Percentiles rank a stretch among this genome's conserved stretches.
Conservation (phyloP, 805 yeast genomes). For the Nakazawaea sp. region DNA sequence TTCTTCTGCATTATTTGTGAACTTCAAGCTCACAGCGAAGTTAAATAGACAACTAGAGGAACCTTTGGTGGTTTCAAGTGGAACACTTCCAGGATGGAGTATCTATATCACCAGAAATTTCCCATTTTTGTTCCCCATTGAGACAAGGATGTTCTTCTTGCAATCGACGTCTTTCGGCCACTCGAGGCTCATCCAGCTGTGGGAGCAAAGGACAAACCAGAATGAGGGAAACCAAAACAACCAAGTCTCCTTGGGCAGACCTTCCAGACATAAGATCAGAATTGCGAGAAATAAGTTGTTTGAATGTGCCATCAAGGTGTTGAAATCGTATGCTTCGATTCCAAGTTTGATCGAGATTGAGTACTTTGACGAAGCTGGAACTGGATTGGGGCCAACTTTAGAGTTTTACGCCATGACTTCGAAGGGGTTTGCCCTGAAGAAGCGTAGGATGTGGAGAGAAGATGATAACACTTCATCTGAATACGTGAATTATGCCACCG, state of each 20-base stretch:
- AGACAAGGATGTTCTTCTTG: slow-evolving; percentile 67
- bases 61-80: slow-evolving; percentile 81
- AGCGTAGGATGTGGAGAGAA: slow-evolving; percentile 64
- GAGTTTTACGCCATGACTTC: slow-evolving; percentile 87
- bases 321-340: slow-evolving; percentile 69
- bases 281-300: slow-evolving; percentile 65
- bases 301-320: slow-evolving; percentile 71
- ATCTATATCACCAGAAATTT: slow-evolving; percentile 63
- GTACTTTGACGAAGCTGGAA: slow-evolving; percentile 87
- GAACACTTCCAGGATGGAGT: slow-evolving; percentile 81
- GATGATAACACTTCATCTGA: slow-evolving; percentile 22
- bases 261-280: slow-evolving; percentile 73
- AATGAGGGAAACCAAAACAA: slow-evolving; percentile 11
- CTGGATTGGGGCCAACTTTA: slow-evolving; percentile 93
- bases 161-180: slow-evolving; percentile 90
- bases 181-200: slow-evolving; percentile 70
- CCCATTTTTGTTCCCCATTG: slow-evolving; percentile 82
- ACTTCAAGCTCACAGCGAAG: slow-evolving; percentile 80
- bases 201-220: slow-evolving; percentile 53
- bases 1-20: slow-evolving; percentile 41
- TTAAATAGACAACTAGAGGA: slow-evolving; percentile 84
- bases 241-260: slow-evolving; percentile 53
- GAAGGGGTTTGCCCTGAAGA: slow-evolving; percentile 55
- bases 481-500: slow-evolving; percentile 36
- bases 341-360: slow-evolving; percentile 84